Conservation (phyloP, 164 flowering plant genomes). For the Piper longum region DNA sequence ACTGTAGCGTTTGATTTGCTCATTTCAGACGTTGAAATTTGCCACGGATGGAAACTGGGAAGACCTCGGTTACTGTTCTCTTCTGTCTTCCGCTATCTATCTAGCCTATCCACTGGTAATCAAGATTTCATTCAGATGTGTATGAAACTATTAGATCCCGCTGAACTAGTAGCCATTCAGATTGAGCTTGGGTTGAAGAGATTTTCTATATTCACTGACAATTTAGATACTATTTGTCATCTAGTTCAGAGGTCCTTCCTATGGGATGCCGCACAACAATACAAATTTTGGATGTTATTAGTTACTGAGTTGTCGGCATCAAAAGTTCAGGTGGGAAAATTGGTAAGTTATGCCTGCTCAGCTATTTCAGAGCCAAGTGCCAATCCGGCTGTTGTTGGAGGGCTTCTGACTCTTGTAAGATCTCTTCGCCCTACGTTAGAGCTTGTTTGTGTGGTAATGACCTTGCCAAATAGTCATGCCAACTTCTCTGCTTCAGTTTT, state of each 20-base stretch:
- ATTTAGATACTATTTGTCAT: conserved; percentile 9
- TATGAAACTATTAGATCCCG: conserved; percentile 19
- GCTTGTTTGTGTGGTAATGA: conserved; percentile 29
- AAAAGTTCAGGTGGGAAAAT: conserved; percentile 21
- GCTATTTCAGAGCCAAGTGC: conserved; percentile 15
- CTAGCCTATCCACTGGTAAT: conserved; percentile 22
- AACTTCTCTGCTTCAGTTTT: conserved; percentile 35
- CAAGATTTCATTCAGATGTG: conserved; percentile 24
- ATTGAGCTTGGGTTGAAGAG: conserved; percentile 29
- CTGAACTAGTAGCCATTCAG: conserved; percentile 24
- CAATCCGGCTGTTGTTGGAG: conserved; percentile 23
- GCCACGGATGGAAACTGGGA: conserved; percentile 15
- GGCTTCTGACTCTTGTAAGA: conserved; percentile 25
- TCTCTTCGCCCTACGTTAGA: conserved; percentile 26
- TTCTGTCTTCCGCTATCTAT: conserved; percentile 21
- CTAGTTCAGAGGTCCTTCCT: conserved; percentile 19
- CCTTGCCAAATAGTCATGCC: conserved; percentile 19
- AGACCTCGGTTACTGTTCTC: conserved; percentile 13
- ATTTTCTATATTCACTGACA: conserved; percentile 27
- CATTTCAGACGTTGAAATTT: conserved; percentile 20
- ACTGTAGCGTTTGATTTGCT: conserved; percentile 15
- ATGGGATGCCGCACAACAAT: conserved; percentile 30
- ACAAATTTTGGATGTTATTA: conserved; percentile 36
- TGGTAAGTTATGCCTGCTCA: conserved; percentile 21
- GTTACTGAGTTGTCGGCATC: conserved; percentile 34